Percentiles rank a stretch among this genome's conserved stretches.
These are phyloP conservation scores for bread wheat (Triticum aestivum) DNA, from an alignment of 176 grass and related monocot species.

Conservation along the genomic window IWGSC_CS_RefSeq_v2.1 NC_057814.1:614882409-614882908, in stretches of 20 bases:
- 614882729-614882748: background rate
- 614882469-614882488: background rate
- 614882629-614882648: constrained; percentile 14
- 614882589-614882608: constrained; percentile 1
- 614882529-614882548: background rate
- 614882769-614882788: constrained; percentile 68
- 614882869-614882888: constrained; percentile 80
- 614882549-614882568: background rate
- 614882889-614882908: constrained; percentile 86
- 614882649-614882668: background rate
- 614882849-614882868: constrained; percentile 47
- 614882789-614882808: constrained; percentile 80
- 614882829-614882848: constrained; percentile 48
- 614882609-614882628: constrained; percentile 21
- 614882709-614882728: background rate
- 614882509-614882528: background rate
- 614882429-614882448: background rate
- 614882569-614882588: constrained; percentile 27
- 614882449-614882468: background rate
- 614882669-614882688: constrained; percentile 16
- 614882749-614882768: constrained; percentile 11
- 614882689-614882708: constrained; percentile 61
- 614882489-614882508: constrained; percentile 1
- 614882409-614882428: background rate
- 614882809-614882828: constrained; percentile 74